Percentiles rank a stretch among this genome's conserved stretches.
These are phyloP conservation scores for Castanea mollissima DNA, from an alignment of 306 rosid genomes.

Conservation along the genomic window DNA sequence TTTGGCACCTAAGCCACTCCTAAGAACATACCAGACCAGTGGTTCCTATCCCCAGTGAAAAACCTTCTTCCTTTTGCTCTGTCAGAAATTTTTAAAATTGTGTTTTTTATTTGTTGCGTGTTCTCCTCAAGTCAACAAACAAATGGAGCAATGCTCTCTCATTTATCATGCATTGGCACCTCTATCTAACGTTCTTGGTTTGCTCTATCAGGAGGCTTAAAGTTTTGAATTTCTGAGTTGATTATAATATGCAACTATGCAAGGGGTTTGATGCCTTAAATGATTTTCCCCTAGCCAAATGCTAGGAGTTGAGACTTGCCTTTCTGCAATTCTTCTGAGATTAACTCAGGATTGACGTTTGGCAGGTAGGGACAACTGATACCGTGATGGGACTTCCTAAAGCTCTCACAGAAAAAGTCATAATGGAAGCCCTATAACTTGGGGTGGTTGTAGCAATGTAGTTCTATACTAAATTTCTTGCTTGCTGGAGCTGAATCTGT, in stretches of 20 bases:
- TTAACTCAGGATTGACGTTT: conserved; percentile 10
- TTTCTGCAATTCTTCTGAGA: conserved; percentile 1
- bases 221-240: not conserved
- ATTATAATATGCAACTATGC: too few relatives aligned
- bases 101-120: not conserved
- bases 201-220: not conserved
- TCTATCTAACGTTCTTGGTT: not conserved
- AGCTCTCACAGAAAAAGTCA: conserved; percentile 70
- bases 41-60: not conserved
- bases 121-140: not conserved
- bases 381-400: conserved; percentile 94
- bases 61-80: not conserved
- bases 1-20: not conserved
- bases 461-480: not conserved
- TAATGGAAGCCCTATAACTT: conserved; percentile 59
- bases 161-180: not conserved
- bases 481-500: conserved; percentile 2
- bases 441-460: not conserved
- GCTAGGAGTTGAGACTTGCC: not conserved
- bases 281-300: not conserved
- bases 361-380: conserved; percentile 76
- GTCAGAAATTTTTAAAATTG: not conserved
- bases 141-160: conserved; percentile 7
- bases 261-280: too few relatives aligned
- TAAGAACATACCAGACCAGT: not conserved